A percentile compares a stretch with the other conserved stretches of the same genome.
phyloP scores from a whole-genome alignment of 2,329 filamentous ascomycete species.

The Neopestalotiopsis sp. region DNA sequence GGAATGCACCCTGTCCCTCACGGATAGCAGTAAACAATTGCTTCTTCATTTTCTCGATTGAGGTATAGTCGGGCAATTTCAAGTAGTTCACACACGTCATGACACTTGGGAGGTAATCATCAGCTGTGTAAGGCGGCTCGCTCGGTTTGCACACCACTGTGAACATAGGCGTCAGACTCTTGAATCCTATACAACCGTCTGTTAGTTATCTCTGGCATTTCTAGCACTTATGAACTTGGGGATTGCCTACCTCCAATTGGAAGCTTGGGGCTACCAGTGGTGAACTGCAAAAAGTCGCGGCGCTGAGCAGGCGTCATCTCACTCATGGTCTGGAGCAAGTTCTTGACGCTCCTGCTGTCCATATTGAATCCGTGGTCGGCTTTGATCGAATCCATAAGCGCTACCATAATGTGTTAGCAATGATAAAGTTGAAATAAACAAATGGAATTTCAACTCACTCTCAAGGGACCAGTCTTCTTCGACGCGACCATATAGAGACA shows the following conservation, averaged over 20 bases:
- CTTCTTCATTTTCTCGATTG: conserved; percentile 75
- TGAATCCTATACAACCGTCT: conserved; percentile 72
- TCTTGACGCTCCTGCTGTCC: conserved; percentile 94
- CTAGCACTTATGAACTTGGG: neutral
- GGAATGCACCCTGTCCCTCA: conserved; percentile 97
- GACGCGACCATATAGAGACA: conserved; percentile 89
- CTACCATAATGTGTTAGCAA: conserved; percentile 49
- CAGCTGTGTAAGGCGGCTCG: conserved; percentile 88
- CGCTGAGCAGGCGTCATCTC: conserved; percentile 76
- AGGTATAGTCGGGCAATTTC: conserved; percentile 94
- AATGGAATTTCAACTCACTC: conserved; percentile 65
- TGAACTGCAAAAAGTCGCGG: conserved; percentile 95
- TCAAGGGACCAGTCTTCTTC: conserved; percentile 98
- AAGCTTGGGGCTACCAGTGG: conserved; percentile 95
- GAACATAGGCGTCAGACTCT: conserved; percentile 95
- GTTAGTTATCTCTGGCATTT: neutral
- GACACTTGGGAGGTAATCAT: conserved; percentile 98
- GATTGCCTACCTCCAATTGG: conserved; percentile 88
- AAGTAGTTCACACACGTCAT: conserved; percentile 99
- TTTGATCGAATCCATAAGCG: conserved; percentile 97
- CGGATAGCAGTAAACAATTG: conserved; percentile 85
- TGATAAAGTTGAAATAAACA: neutral
- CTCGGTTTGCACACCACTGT: conserved; percentile 99
- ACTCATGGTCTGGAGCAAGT: conserved; percentile 93
- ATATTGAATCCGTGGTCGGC: conserved; percentile 98